A percentile compares a stretch with the other conserved stretches of the same genome.
Evolutionary conservation across 2,329 filamentous ascomycete species (phyloP).

Genomic region (Phialocephala subalpina): DNA sequence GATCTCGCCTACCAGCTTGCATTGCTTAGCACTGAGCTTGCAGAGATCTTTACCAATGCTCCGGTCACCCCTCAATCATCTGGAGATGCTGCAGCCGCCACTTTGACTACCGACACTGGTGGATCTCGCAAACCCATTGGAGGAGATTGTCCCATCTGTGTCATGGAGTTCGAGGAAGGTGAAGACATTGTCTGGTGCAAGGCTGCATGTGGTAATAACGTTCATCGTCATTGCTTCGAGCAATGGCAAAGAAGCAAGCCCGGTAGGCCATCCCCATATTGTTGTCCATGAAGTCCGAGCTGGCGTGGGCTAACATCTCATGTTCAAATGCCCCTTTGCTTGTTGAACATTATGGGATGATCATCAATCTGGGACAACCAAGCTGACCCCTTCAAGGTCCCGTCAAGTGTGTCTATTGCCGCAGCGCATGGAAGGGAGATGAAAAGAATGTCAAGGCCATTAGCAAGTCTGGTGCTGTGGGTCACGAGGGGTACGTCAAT

Average conservation of each 20-base stretch:
- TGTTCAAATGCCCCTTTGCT: background rate
- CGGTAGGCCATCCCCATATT: conserved; percentile 27
- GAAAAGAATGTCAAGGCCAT: conserved; percentile 54
- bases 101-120: conserved; percentile 48
- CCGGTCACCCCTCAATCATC: conserved; percentile 55
- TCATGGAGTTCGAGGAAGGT: conserved; percentile 58
- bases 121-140: conserved; percentile 65
- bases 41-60: conserved; percentile 60
- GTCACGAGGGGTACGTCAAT: conserved; percentile 67
- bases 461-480: conserved; percentile 49
- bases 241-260: conserved; percentile 60
- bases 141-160: conserved; percentile 70
- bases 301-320: background rate
- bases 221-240: conserved; percentile 61
- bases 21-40: conserved; percentile 64
- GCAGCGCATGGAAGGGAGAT: conserved; percentile 60
- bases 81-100: conserved; percentile 31
- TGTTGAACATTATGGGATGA: background rate
- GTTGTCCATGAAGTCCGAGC: background rate
- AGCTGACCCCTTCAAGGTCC: conserved; percentile 32
- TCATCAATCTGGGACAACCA: background rate
- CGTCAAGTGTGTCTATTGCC: conserved; percentile 69
- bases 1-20: conserved; percentile 67
- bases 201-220: conserved; percentile 67
- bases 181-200: conserved; percentile 64